phyloP scores from a whole-genome alignment of 805 yeast genomes.

The Dipodascopsis uninucleata region DNA sequence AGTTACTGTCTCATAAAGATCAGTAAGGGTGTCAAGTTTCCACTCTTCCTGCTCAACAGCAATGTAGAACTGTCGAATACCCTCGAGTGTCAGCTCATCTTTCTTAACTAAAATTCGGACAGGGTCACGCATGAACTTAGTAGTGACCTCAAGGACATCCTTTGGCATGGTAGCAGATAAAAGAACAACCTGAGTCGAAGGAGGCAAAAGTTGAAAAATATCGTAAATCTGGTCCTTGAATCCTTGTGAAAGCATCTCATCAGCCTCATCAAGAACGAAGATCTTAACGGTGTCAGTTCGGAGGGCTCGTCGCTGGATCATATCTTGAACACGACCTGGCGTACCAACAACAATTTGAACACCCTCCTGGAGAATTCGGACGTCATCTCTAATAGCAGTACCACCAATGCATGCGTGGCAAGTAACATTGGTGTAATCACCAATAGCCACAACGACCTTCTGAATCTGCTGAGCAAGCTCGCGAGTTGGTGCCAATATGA shows the following conservation, averaged over 20 bases:
- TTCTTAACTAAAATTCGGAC: constrained; percentile 89
- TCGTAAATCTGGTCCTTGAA: constrained; percentile 95
- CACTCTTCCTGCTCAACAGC: constrained; percentile 88
- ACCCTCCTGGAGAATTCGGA: constrained; percentile 69
- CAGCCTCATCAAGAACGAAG: constrained; percentile 94
- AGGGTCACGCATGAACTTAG: constrained; percentile 89
- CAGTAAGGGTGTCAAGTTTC: constrained; percentile 93
- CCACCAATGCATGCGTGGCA: constrained; percentile 96
- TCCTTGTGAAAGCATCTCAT: constrained; percentile 87
- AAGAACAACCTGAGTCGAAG: constrained; percentile 85
- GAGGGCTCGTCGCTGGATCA: constrained; percentile 79
- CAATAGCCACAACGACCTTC: constrained; percentile 79
- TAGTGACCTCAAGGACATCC: constrained; percentile 87
- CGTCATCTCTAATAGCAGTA: constrained; percentile 74
- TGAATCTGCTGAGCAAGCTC: constrained; percentile 93
- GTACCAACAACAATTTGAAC: constrained; percentile 95
- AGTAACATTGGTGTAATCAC: constrained; percentile 79
- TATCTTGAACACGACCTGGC: constrained; percentile 91
- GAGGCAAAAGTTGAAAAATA: constrained; percentile 78
- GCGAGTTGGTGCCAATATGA: constrained; percentile 91
- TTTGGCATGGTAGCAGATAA: constrained; percentile 91
- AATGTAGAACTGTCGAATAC: constrained; percentile 87
- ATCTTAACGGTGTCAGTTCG: constrained; percentile 74
- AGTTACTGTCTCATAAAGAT: constrained; percentile 88
- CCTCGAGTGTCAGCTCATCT: constrained; percentile 91